These are phyloP conservation scores for Huntiella savannae DNA, from an alignment of 2,329 filamentous ascomycete species.

Conservation along the genomic window DNA sequence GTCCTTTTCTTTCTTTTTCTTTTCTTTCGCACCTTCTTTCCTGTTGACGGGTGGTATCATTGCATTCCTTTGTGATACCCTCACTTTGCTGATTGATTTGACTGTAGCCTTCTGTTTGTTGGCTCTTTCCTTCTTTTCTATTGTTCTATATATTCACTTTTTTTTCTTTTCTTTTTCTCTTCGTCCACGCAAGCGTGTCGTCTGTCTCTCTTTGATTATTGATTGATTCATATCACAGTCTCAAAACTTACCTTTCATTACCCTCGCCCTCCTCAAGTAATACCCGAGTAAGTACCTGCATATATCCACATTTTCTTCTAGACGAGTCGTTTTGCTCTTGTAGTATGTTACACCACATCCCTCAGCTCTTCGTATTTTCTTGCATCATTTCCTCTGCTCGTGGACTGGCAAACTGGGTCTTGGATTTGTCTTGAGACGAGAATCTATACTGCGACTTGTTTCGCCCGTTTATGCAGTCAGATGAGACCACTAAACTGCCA, in stretches of 20 bases:
- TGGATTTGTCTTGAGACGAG: too few species aligned
- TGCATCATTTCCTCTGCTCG: neutral
- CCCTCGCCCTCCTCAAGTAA: neutral
- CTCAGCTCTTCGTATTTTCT: neutral
- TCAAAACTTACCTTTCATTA: neutral
- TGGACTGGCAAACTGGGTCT: neutral
- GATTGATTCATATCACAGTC: neutral
- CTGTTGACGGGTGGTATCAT: too few species aligned
- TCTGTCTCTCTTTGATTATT: conserved; percentile 5
- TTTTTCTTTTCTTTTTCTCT: neutral
- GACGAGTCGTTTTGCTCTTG: neutral
- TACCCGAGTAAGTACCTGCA: too few species aligned
- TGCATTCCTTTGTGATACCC: neutral
- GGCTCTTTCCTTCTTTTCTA: neutral
- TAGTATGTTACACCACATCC: neutral
- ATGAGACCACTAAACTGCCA: too few species aligned
- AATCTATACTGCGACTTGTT: too few species aligned
- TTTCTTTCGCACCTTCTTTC: neutral
- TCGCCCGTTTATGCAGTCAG: too few species aligned
- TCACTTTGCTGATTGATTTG: neutral
- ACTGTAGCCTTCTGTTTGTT: neutral
- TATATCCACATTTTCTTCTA: neutral
- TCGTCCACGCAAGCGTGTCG: too few species aligned
- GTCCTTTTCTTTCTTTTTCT: neutral
- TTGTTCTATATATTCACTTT: neutral